Conservation (phyloP, 768 basidiomycete species). For the Boletus pseudo-olivaceus region DNA sequence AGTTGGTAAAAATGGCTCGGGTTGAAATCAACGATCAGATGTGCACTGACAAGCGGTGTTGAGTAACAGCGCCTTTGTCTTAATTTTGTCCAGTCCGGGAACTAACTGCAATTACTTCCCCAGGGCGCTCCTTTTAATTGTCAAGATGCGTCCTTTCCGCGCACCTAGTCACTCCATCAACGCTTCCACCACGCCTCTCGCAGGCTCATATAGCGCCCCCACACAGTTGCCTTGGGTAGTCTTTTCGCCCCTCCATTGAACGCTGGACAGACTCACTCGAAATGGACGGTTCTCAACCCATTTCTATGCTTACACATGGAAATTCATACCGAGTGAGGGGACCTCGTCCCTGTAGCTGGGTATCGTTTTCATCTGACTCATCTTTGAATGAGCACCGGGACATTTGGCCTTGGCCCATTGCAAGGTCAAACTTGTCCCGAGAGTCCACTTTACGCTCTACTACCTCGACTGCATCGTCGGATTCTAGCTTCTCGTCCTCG, state of each 20-base stretch:
- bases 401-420: constrained; percentile 17
- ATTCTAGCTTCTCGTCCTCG: constrained; percentile 10
- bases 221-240: background rate
- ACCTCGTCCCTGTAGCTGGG: constrained; percentile 31
- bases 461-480: constrained; percentile 12
- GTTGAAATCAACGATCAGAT: constrained; percentile 11
- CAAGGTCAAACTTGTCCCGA: constrained; percentile 12
- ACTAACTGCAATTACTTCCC: background rate
- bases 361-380: constrained; percentile 13
- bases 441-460: constrained; percentile 14
- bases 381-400: constrained; percentile 13
- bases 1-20: background rate
- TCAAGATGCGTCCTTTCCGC: constrained; percentile 14
- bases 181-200: constrained; percentile 1
- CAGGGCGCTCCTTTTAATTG: constrained; percentile 13
- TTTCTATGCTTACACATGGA: constrained; percentile 3
- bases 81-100: constrained; percentile 1
- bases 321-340: constrained; percentile 22
- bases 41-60: constrained; percentile 19
- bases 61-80: constrained; percentile 10
- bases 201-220: background rate
- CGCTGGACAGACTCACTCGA: background rate
- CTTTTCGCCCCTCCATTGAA: constrained; percentile 1
- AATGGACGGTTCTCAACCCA: constrained; percentile 13
- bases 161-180: background rate